Percentiles rank a stretch among this genome's conserved stretches.
Conservation (phyloP, 164 flowering plant genomes). For the Magnolia kwangsiensis region DNA sequence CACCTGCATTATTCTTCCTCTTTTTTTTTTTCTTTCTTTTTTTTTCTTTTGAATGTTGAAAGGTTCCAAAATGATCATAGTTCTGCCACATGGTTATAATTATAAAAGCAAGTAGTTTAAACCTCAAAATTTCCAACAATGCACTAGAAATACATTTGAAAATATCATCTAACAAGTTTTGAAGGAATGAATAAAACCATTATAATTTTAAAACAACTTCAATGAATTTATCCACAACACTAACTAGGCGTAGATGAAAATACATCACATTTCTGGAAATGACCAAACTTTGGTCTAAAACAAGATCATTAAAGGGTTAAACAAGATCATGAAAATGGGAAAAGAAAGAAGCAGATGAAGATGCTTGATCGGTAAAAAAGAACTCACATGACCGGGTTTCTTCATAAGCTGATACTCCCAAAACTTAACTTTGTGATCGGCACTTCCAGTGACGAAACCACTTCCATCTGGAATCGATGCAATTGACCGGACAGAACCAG, state of each 20-base stretch:
- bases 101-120: too few relatives aligned
- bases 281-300: background rate
- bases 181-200: too few relatives aligned
- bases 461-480: slow-evolving; percentile 58
- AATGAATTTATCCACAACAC: background rate
- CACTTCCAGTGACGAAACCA: slow-evolving; percentile 91
- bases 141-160: too few relatives aligned
- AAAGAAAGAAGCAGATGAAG: background rate
- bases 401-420: slow-evolving; percentile 71
- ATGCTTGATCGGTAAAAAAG: background rate
- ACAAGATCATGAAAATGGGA: background rate
- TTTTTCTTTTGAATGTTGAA: too few relatives aligned
- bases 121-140: too few relatives aligned
- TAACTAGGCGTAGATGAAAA: background rate
- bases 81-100: too few relatives aligned
- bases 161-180: too few relatives aligned
- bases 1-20: too few relatives aligned
- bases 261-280: too few relatives aligned
- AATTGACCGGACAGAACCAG: slow-evolving; percentile 67
- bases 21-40: too few relatives aligned
- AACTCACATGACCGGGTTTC: slow-evolving; percentile 61
- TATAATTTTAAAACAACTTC: background rate
- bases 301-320: background rate
- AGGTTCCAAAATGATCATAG: too few relatives aligned
- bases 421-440: slow-evolving; percentile 85